Base-by-base conservation (phyloP, 148 eudicot genomes). In the Dysphania ambrosioides region DNA sequence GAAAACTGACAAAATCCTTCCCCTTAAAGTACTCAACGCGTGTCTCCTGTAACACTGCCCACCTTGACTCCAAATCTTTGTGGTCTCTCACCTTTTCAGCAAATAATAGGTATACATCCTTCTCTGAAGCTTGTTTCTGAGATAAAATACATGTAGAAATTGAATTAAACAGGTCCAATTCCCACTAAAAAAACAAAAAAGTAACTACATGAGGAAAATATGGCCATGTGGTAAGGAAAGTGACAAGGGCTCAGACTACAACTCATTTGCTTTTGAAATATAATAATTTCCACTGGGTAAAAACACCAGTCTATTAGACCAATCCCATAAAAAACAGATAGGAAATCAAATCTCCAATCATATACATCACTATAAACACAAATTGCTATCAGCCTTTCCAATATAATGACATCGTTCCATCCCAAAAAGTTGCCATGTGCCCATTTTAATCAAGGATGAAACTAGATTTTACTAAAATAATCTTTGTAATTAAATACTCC, bases 11-110 rank as follows among this genome's bases (percentile, higher is more conserved):
- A 79, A 95, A 90, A 85, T 90, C 97, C 84, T 92, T 95, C 67
- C 99, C 99, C 79, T 97, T 88, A 72, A 95, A 95, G 83, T 95
- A 95, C 84, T 95, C 97, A 62, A 95, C 99, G 19, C 97, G 96
- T 26, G 97, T 92, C 85, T 95, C 99, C 79, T 92, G 99, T 73
- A 92, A 80, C 70, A 95, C 93, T 70, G 97, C 99, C 99, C 99
- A 95, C 81, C 99, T 88, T 56, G 99, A 95, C 73, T 87, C 97
- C 78, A 92, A 75, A 65, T 83, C 97, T 82, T 95, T 95, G 78
- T 95, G 93, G 79, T 92, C 91, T 79, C 99, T 87, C 68, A 92
- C 88, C 86, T 89, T 95, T 86, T 95, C 99, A 72, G 97, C 99
- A 82, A 95, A 89, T 75, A 88, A 74, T 81, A 90, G 85, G 73